A percentile compares a stretch with the other conserved stretches of the same genome.
Evolutionary conservation across 148 eudicot genomes (phyloP).

Genomic region (Vaccinium darrowii): DNA sequence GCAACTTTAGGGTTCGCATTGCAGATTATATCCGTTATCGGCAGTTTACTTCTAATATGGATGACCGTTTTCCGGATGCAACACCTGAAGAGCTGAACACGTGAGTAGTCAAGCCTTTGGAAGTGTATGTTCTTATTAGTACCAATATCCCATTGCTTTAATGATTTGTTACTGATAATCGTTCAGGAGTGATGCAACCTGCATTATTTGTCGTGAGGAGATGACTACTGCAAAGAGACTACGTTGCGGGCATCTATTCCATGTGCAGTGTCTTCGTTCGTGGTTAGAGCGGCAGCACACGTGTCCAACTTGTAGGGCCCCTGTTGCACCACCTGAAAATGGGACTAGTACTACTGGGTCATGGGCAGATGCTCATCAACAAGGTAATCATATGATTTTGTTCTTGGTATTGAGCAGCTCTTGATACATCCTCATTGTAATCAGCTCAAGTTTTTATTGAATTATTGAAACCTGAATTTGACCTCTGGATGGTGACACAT

Average conservation of each 20-base stretch:
- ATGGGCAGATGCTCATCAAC: slow-evolving; percentile 50
- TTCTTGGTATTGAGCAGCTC: slow-evolving; percentile 5
- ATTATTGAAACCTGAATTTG: slow-evolving; percentile 10
- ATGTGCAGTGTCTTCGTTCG: slow-evolving; percentile 95
- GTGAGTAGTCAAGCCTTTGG: slow-evolving; percentile 44
- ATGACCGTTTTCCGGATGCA: slow-evolving; percentile 98
- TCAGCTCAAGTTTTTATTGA: neutral
- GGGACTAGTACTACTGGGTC: slow-evolving; percentile 52
- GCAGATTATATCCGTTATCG: slow-evolving; percentile 96
- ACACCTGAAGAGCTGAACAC: slow-evolving; percentile 74
- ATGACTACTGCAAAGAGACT: slow-evolving; percentile 94
- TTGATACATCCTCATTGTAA: neutral
- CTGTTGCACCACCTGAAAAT: slow-evolving; percentile 78
- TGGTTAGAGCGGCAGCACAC: slow-evolving; percentile 98
- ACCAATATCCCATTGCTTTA: neutral
- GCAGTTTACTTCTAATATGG: slow-evolving; percentile 97
- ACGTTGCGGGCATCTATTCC: slow-evolving; percentile 90
- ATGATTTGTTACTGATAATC: slow-evolving; percentile 21
- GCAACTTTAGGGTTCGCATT: slow-evolving; percentile 89
- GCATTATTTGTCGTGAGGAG: slow-evolving; percentile 99
- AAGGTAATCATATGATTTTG: slow-evolving; percentile 38
- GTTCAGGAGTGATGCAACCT: slow-evolving; percentile 90
- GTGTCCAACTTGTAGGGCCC: slow-evolving; percentile 98
- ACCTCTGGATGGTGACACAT: neutral
- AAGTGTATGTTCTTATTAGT: neutral